Evolutionary conservation across 208 protist genomes (phyloP).

Genomic region (Crithidia expoeki): DNA sequence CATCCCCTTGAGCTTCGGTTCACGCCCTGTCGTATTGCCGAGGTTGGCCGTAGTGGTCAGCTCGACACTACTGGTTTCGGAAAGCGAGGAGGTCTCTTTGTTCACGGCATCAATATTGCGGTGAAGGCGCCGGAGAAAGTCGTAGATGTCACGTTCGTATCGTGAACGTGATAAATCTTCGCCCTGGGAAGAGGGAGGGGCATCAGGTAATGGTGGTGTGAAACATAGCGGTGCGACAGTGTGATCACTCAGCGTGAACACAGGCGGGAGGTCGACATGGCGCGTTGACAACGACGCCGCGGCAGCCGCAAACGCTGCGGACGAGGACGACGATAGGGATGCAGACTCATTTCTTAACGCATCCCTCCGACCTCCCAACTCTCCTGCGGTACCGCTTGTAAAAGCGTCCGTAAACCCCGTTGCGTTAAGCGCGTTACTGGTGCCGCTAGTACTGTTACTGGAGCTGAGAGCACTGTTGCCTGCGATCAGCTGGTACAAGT

Average conservation of each 20-base stretch:
- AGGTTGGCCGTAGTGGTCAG: background rate
- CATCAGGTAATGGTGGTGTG: background rate
- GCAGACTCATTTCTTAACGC: background rate
- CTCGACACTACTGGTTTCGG: too few relatives aligned
- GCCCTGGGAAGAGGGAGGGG: background rate
- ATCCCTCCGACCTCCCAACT: background rate
- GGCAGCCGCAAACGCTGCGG: background rate
- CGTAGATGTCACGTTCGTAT: background rate
- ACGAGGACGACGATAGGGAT: background rate
- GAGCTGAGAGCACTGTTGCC: background rate
- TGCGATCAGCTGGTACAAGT: constrained; percentile 26
- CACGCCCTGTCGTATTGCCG: background rate
- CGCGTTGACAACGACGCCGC: background rate
- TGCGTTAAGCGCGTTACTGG: background rate
- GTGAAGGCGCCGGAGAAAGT: constrained; percentile 1
- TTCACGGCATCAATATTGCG: constrained; percentile 8
- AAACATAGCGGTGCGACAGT: background rate
- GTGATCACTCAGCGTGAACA: constrained; percentile 17
- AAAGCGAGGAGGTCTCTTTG: background rate
- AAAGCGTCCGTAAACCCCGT: background rate
- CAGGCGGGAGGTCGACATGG: constrained; percentile 25
- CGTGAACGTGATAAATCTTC: background rate
- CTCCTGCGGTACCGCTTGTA: background rate
- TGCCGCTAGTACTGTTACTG: background rate
- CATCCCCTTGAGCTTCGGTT: too few relatives aligned